These are phyloP conservation scores for Laburnicola sp. DNA, from an alignment of 2,329 filamentous ascomycete species.

Conservation along the genomic window DNA sequence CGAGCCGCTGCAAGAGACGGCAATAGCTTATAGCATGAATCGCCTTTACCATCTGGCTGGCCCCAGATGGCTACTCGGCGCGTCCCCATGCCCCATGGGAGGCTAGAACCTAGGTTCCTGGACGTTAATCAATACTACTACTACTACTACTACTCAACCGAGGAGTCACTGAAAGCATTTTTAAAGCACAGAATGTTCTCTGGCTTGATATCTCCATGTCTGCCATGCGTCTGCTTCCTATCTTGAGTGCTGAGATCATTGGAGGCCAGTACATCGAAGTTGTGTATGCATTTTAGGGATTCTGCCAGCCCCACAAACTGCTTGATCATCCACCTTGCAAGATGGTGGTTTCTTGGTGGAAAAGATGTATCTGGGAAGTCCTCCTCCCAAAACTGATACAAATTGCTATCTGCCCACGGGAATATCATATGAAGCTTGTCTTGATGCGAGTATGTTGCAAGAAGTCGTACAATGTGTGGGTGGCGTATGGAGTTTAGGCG, in stretches of 20 bases:
- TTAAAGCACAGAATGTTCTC: too few species aligned
- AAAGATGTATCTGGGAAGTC: neutral
- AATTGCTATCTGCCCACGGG: constrained; percentile 11
- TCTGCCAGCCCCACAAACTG: constrained; percentile 7
- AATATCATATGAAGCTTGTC: constrained; percentile 6
- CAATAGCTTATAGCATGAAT: too few species aligned
- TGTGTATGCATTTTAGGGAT: constrained; percentile 6
- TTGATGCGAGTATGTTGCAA: constrained; percentile 4
- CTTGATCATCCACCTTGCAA: constrained; percentile 7
- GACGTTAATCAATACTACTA: too few species aligned
- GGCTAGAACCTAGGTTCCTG: too few species aligned
- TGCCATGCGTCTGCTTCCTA: neutral
- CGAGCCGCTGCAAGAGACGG: too few species aligned
- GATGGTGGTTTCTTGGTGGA: neutral
- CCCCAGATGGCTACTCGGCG: too few species aligned
- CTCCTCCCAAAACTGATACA: constrained; percentile 9
- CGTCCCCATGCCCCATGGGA: too few species aligned
- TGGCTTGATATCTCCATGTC: neutral
- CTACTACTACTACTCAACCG: too few species aligned
- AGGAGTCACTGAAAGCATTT: too few species aligned
- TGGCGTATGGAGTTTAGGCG: constrained; percentile 2
- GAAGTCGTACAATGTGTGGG: constrained; percentile 7
- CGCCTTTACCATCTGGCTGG: too few species aligned
- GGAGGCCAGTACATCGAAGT: neutral
- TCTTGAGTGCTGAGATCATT: neutral